Percentiles rank a stretch among this genome's conserved stretches.
Evolutionary conservation across 805 yeast species (phyloP).

Genomic region (Candida namnaoensis): DNA sequence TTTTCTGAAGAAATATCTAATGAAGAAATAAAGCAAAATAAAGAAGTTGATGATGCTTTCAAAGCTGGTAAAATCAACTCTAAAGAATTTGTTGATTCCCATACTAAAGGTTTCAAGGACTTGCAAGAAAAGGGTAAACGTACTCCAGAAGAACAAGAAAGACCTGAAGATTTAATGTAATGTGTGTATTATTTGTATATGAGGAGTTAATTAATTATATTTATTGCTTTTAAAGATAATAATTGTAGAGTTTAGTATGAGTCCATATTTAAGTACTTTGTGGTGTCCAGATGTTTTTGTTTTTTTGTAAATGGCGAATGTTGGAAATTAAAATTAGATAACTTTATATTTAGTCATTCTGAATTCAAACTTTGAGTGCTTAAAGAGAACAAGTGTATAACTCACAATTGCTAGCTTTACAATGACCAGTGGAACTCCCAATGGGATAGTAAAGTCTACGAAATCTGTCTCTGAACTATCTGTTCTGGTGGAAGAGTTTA

Average conservation of each 20-base stretch:
- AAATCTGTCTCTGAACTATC: background rate
- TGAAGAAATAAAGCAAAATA: background rate
- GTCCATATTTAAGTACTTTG: too few species aligned
- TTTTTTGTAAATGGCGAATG: too few species aligned
- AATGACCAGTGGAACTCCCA: background rate
- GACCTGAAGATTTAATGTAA: constrained; percentile 18
- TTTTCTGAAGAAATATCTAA: background rate
- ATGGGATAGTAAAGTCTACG: too few species aligned
- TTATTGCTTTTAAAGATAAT: too few species aligned
- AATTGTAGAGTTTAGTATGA: too few species aligned
- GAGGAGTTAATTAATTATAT: too few species aligned
- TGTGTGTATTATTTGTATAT: background rate
- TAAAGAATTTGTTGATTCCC: constrained; percentile 2
- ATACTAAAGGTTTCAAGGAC: constrained; percentile 8
- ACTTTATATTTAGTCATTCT: too few species aligned
- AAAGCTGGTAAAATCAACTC: background rate
- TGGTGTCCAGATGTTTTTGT: too few species aligned
- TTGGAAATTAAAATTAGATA: too few species aligned
- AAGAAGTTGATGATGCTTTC: background rate
- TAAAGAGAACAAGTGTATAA: too few species aligned
- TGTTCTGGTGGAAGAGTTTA: constrained; percentile 3
- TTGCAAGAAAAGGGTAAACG: constrained; percentile 14
- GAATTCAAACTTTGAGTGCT: too few species aligned
- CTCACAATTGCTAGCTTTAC: too few species aligned
- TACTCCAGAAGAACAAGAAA: constrained; percentile 14